Evolutionary conservation across 2,329 filamentous ascomycete species (phyloP), one percentile per base, ranked within the genome.

Genomic region (Hysterium pulicare): DNA sequence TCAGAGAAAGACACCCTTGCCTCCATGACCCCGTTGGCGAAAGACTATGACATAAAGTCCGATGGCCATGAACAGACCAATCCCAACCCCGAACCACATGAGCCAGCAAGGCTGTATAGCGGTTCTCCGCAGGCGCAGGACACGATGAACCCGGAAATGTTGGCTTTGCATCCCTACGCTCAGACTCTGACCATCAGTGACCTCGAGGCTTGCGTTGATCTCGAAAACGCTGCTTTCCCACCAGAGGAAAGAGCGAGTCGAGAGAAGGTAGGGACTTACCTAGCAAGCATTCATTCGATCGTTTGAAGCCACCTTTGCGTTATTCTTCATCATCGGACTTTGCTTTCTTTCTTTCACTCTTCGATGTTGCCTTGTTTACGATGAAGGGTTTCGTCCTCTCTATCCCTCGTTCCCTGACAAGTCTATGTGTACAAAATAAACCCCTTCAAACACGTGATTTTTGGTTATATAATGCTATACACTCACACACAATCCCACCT

Each of bases 171-270:
- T 57, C 82, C 88, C 20, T 85, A 86, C 56, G 78, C 86, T n/a
- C 81, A 87, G 40, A 79, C 86, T 21, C 75, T 96, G 38, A 87
- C 80, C 31, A 66, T 78, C 36, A 78, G 77, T 20, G 83, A 89
- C 54, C 62, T 84, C 37, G 80, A 84, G 23, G 80, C 77, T 51
- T 83, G 80, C 61, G 69, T 78, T 47, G 66, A 67, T 47, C 72
- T 84, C 15, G 81, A 84, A 59, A 71, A 76, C 42, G 75, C 69
- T 24, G 66, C 76, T 7, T 83, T 84, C 55, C 78, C 80, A 21
- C 73, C 77, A 28, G 55, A 73, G 10, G 78, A 84, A 62, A 72
- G 78, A 44, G 76, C 73, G 48, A 72, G 75, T 35, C 70, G 70
- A 58, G 79, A 83, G 54, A 84, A 83, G 75, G 81, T 81, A 67